These are phyloP conservation scores for Eleusine coracana DNA, from an alignment of 176 grass and related monocot genomes.

Conservation along the genomic window DNA sequence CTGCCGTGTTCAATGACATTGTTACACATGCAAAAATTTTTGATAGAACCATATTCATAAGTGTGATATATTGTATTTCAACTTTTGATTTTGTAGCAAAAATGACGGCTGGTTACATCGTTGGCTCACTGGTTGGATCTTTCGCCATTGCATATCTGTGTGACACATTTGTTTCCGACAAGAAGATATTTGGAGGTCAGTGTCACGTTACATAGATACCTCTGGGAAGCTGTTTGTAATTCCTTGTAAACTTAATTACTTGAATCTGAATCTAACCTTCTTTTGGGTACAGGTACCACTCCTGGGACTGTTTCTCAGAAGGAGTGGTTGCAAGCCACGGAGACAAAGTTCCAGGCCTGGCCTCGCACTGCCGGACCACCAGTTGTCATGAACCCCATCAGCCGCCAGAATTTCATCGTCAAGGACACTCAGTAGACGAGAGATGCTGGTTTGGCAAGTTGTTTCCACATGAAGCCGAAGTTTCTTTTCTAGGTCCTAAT, in stretches of 20 bases:
- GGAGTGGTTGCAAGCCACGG: constrained; percentile 78
- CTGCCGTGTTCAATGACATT: neutral
- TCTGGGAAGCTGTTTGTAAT: neutral
- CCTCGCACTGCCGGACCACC: constrained; percentile 84
- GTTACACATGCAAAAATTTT: neutral
- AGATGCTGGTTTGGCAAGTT: neutral
- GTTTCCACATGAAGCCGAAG: constrained; percentile 25
- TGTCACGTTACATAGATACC: neutral
- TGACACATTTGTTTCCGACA: constrained; percentile 51
- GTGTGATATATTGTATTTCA: neutral
- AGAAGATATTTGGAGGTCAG: constrained; percentile 66
- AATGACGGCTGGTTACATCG: constrained; percentile 46
- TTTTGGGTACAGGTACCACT: constrained; percentile 39
- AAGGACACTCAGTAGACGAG: constrained; percentile 42
- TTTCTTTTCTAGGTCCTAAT: constrained; percentile 31
- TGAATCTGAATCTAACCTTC: neutral
- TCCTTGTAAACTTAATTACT: neutral
- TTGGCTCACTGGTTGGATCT: constrained; percentile 30
- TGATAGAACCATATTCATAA: neutral
- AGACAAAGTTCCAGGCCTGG: constrained; percentile 86
- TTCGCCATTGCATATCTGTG: constrained; percentile 49
- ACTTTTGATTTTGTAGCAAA: constrained; percentile 27
- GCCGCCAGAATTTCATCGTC: constrained; percentile 90
- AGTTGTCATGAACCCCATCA: constrained; percentile 93
- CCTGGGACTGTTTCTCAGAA: constrained; percentile 62